Conservation (phyloP, 2,329 filamentous ascomycete genomes). For the Hypoxylon sp. region DNA sequence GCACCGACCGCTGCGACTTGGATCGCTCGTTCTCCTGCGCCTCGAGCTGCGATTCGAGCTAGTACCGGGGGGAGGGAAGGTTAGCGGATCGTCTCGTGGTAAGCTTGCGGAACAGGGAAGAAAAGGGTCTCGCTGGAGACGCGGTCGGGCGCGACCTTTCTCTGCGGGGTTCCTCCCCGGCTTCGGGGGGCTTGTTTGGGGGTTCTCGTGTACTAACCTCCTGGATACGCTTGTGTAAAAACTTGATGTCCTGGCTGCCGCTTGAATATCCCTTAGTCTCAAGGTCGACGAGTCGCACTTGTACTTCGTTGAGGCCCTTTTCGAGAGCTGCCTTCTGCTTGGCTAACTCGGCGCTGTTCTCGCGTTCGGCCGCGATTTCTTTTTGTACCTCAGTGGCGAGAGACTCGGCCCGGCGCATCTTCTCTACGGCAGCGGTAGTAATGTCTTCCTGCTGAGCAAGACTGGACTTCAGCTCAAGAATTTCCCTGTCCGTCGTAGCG, state of each 20-base stretch:
- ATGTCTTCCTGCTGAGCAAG: conserved; percentile 95
- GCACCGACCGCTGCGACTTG: conserved; percentile 85
- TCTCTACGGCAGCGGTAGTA: conserved; percentile 89
- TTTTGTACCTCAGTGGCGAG: conserved; percentile 90
- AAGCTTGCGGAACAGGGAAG: conserved; percentile 41
- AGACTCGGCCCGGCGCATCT: conserved; percentile 95
- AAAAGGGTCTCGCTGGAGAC: conserved; percentile 39
- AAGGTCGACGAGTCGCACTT: conserved; percentile 89
- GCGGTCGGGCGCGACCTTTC: conserved; percentile 10
- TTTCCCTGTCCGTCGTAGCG: conserved; percentile 86
- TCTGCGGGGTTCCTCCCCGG: conserved; percentile 21
- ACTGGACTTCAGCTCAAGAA: conserved; percentile 87
- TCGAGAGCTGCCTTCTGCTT: conserved; percentile 91
- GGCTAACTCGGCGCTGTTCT: conserved; percentile 82
- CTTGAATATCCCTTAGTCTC: conserved; percentile 98
- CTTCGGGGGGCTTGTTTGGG: conserved; percentile 25
- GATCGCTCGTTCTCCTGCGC: conserved; percentile 81
- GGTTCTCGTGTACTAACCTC: conserved; percentile 72
- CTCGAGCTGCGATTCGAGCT: conserved; percentile 91
- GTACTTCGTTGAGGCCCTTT: conserved; percentile 89
- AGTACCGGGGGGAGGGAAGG: conserved; percentile 40
- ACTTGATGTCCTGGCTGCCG: conserved; percentile 93
- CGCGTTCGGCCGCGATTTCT: conserved; percentile 87
- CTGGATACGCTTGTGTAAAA: conserved; percentile 92
- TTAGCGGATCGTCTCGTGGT: conserved; percentile 47